A percentile compares a stretch with the other conserved stretches of the same genome.
Evolutionary conservation across 192 early-diverging fungal species (phyloP).

Genomic region (Phycomyces blakesleeanus): DNA sequence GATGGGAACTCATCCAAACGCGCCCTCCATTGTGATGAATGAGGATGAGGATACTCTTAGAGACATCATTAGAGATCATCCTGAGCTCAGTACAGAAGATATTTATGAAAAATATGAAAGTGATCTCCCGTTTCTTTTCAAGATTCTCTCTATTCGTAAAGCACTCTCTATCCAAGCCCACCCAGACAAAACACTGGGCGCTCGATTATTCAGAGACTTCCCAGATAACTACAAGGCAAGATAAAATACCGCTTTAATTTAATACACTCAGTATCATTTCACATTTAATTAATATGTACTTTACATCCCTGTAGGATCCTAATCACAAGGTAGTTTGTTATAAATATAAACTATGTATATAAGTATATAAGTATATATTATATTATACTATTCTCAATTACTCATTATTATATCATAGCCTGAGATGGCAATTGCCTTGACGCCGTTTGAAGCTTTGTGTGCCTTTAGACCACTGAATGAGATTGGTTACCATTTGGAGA

Average conservation of each 20-base stretch:
- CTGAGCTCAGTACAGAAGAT: constrained; percentile 45
- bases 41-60: constrained; percentile 50
- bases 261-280: neutral
- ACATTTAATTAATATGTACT: neutral
- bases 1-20: constrained; percentile 98
- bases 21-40: constrained; percentile 59
- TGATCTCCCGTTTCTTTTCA: constrained; percentile 97
- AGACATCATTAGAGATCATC: constrained; percentile 53
- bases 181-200: constrained; percentile 88
- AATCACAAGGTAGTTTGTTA: constrained; percentile 35
- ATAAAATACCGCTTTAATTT: neutral
- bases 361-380: neutral
- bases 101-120: constrained; percentile 62
- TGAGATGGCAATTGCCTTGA: constrained; percentile 96
- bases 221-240: constrained; percentile 84
- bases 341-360: neutral
- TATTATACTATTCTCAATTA: neutral
- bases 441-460: constrained; percentile 92
- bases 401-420: constrained; percentile 61
- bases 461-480: constrained; percentile 84
- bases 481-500: constrained; percentile 59
- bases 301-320: constrained; percentile 26
- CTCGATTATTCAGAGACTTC: constrained; percentile 58
- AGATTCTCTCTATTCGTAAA: constrained; percentile 83
- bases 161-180: constrained; percentile 98